A percentile compares a stretch with the other conserved stretches of the same genome.
Evolutionary conservation across 1,139 yeast species (phyloP).

Genomic region (Sugiyamaella xylanicola): DNA sequence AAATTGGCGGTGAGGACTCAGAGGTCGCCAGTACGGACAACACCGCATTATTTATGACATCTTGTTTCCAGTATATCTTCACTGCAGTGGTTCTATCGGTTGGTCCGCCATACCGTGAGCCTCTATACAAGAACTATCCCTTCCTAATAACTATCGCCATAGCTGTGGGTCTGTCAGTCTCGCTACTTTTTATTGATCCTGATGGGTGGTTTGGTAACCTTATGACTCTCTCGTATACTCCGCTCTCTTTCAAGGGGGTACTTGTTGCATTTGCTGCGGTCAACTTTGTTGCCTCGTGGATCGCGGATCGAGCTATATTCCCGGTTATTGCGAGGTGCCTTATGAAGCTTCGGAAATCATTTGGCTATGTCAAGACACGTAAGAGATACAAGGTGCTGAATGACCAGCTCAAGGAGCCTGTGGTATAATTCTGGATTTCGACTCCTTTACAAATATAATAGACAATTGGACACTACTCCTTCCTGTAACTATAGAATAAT

Average conservation of each 20-base stretch:
- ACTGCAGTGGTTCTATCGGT: slow-evolving; percentile 79
- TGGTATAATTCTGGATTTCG: not conserved
- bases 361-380: slow-evolving; percentile 37
- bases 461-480: not conserved
- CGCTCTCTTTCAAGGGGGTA: slow-evolving; percentile 53
- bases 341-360: slow-evolving; percentile 34
- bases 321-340: slow-evolving; percentile 38
- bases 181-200: slow-evolving; percentile 40
- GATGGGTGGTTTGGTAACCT: slow-evolving; percentile 60
- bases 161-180: slow-evolving; percentile 52
- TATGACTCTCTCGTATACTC: slow-evolving; percentile 73
- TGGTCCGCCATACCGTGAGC: slow-evolving; percentile 95
- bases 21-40: slow-evolving; percentile 88
- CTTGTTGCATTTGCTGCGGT: slow-evolving; percentile 51
- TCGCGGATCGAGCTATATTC: slow-evolving; percentile 49
- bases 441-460: no score
- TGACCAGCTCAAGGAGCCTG: slow-evolving; percentile 22
- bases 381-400: slow-evolving; percentile 43
- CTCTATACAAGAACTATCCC: slow-evolving; percentile 67
- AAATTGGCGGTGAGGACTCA: slow-evolving; percentile 79
- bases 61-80: slow-evolving; percentile 87
- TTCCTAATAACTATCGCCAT: slow-evolving; percentile 63
- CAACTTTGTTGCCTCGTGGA: slow-evolving; percentile 54
- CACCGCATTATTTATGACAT: slow-evolving; percentile 74
- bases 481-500: not conserved